Conservation (phyloP, 164 flowering plant genomes). For the Stephania japonica region DNA sequence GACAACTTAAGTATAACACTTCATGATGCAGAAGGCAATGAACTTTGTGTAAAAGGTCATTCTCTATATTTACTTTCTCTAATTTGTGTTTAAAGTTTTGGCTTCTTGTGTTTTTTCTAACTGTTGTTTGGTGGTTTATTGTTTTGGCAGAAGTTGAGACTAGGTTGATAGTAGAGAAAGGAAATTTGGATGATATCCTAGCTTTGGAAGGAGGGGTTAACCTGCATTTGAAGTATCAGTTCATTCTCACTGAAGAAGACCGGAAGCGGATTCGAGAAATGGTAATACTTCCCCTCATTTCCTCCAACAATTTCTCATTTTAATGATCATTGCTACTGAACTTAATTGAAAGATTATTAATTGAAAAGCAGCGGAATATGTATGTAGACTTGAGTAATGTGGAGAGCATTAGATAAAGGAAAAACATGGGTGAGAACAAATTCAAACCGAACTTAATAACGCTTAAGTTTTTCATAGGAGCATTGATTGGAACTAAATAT, state of each 20-base stretch:
- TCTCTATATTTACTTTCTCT: neutral
- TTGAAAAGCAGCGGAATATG: neutral
- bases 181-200: slow-evolving; percentile 64
- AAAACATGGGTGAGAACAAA: neutral
- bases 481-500: neutral
- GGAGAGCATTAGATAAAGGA: neutral
- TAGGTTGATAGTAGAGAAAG: slow-evolving; percentile 59
- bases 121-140: slow-evolving; percentile 5
- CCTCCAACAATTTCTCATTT: neutral
- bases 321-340: neutral
- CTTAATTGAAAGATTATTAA: too few relatives aligned
- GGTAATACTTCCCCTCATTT: slow-evolving; percentile 35
- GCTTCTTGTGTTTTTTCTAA: neutral
- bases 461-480: neutral
- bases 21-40: slow-evolving; percentile 56
- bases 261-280: slow-evolving; percentile 46
- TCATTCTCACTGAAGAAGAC: slow-evolving; percentile 70
- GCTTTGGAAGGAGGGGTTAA: slow-evolving; percentile 64
- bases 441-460: neutral
- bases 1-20: slow-evolving; percentile 53
- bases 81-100: neutral
- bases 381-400: neutral
- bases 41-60: slow-evolving; percentile 57
- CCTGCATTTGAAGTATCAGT: slow-evolving; percentile 67
- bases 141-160: slow-evolving; percentile 43